These are phyloP conservation scores for Castanea crenata DNA, from an alignment of 306 rosid genomes.

Conservation along the genomic window DNA sequence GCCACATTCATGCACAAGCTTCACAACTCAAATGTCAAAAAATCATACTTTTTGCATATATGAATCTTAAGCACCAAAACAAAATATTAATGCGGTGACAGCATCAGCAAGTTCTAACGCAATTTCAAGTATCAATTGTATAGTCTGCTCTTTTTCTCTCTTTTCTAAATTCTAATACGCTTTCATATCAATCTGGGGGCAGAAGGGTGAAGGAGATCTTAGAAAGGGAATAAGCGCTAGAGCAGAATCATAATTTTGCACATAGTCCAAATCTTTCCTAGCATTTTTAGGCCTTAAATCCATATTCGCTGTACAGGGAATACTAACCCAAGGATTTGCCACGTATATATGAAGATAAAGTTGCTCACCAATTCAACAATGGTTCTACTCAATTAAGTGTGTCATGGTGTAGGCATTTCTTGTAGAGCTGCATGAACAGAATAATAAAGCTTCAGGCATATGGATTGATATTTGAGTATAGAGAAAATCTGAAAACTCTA, in stretches of 20 bases:
- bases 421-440: neutral
- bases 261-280: neutral
- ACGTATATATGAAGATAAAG: neutral
- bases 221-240: too few relatives aligned
- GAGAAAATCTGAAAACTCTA: neutral
- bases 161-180: neutral
- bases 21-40: neutral
- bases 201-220: too few relatives aligned
- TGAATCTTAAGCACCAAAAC: neutral
- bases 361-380: neutral
- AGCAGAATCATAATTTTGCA: too few relatives aligned
- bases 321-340: neutral
- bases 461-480: neutral
- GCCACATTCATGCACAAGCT: neutral
- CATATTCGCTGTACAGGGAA: neutral
- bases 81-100: neutral
- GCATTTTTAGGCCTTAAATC: neutral
- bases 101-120: neutral
- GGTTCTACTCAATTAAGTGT: neutral
- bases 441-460: neutral
- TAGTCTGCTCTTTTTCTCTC: neutral
- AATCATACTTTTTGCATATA: neutral
- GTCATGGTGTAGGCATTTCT: neutral
- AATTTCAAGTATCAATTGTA: neutral
- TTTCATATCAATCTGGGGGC: too few relatives aligned